Conservation (phyloP, 371 early-diverging fungal species). For the Rhizomucor pusillus region DNA sequence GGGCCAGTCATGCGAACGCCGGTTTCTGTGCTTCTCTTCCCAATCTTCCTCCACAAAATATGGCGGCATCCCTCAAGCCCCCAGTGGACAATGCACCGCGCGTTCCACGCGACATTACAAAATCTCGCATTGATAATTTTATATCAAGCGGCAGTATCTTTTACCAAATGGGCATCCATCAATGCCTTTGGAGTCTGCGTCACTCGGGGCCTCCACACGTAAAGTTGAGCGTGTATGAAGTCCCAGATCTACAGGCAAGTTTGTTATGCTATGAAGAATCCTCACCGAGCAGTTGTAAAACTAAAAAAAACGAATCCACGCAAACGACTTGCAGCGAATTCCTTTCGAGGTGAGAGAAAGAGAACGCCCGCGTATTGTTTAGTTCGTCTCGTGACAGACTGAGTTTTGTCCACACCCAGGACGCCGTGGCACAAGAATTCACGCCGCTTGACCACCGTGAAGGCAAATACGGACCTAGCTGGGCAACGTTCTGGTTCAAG, state of each 20-base stretch:
- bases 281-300: no score
- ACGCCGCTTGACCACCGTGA: slow-evolving; percentile 23
- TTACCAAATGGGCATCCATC: slow-evolving; percentile 45
- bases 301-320: no score
- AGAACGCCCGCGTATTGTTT: not conserved
- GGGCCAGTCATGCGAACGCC: no score
- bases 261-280: no score
- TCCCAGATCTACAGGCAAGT: slow-evolving; percentile 67
- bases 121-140: slow-evolving; percentile 44
- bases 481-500: slow-evolving; percentile 92
- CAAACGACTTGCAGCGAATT: slow-evolving; percentile 27
- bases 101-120: slow-evolving; percentile 34
- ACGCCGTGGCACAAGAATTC: slow-evolving; percentile 39
- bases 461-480: slow-evolving; percentile 44
- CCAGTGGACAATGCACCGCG: slow-evolving; percentile 36
- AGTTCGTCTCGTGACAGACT: not conserved
- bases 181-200: slow-evolving; percentile 29
- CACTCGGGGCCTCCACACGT: slow-evolving; percentile 35
- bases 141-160: slow-evolving; percentile 38
- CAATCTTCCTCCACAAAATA: not conserved
- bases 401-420: slow-evolving; percentile 19
- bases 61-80: slow-evolving; percentile 10
- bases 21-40: not conserved
- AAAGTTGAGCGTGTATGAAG: slow-evolving; percentile 61
- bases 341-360: slow-evolving; percentile 29